Evolutionary conservation across 2,329 filamentous ascomycete genomes (phyloP).

Genomic region (Pestalotiopsis sp.): DNA sequence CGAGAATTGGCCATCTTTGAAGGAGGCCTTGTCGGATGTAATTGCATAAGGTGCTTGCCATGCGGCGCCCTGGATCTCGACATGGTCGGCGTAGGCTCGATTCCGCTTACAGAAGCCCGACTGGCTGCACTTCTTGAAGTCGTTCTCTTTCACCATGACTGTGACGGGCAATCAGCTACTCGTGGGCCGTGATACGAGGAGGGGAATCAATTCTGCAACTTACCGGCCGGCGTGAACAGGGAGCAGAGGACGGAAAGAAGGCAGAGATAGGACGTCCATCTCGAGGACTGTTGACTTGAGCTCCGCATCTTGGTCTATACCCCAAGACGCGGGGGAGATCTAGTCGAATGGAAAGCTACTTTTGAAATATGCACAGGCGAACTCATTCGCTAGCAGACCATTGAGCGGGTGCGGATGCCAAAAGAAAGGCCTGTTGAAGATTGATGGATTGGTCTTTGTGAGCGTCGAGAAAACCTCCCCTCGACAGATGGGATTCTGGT

Average conservation of each 20-base stretch:
- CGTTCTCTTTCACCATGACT: constrained; percentile 91
- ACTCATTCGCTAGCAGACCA: constrained; percentile 14
- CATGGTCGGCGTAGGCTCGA: constrained; percentile 83
- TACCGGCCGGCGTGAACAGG: constrained; percentile 68
- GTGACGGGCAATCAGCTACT: constrained; percentile 17
- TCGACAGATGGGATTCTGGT: not conserved
- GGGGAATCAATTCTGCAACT: constrained; percentile 27
- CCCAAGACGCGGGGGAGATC: constrained; percentile 33
- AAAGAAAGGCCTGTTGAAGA: not conserved
- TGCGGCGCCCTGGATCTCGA: constrained; percentile 61
- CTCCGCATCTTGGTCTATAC: constrained; percentile 50
- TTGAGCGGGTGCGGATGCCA: not conserved
- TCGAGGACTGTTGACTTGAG: constrained; percentile 52
- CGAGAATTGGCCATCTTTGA: constrained; percentile 79
- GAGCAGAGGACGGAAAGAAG: constrained; percentile 61
- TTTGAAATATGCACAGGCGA: constrained; percentile 11
- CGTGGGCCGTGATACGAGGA: not conserved
- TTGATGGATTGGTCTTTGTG: not conserved
- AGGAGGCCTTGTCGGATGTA: constrained; percentile 69
- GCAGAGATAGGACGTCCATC: constrained; percentile 68
- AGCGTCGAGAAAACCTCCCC: not conserved
- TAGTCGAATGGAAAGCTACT: constrained; percentile 27
- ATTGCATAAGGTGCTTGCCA: constrained; percentile 86
- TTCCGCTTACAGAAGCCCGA: constrained; percentile 98
- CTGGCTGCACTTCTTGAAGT: constrained; percentile 96